Conservation (phyloP, 1,284 basidiomycete species). For the Pseudomicrostroma phylloplanum region DNA sequence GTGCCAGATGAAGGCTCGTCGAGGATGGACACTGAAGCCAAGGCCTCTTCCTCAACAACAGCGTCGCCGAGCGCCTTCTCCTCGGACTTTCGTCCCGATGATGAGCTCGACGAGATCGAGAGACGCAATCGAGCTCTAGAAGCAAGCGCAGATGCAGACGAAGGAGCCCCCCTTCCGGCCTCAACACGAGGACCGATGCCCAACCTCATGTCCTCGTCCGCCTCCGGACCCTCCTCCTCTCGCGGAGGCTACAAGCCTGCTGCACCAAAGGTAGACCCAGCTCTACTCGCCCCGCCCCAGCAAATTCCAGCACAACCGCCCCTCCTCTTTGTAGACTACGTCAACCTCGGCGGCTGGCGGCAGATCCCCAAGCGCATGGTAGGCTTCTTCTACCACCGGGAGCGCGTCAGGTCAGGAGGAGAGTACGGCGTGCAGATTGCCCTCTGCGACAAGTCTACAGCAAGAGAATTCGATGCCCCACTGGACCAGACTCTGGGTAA, state of each 20-base stretch:
- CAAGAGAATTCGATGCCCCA: slow-evolving; percentile 60
- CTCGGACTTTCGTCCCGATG: not conserved
- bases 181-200: slow-evolving; percentile 19
- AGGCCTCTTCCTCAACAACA: slow-evolving; percentile 11
- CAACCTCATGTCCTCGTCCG: not conserved
- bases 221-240: not conserved
- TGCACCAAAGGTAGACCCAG: slow-evolving; percentile 35
- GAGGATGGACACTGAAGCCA: slow-evolving; percentile 21
- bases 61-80: not conserved
- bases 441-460: slow-evolving; percentile 52
- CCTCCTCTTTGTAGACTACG: slow-evolving; percentile 78
- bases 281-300: slow-evolving; percentile 56
- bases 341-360: slow-evolving; percentile 74
- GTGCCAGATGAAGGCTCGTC: slow-evolving; percentile 22
- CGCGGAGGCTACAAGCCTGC: slow-evolving; percentile 4
- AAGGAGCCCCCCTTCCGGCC: not conserved
- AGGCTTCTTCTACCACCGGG: slow-evolving; percentile 86
- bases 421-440: slow-evolving; percentile 75
- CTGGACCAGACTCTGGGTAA: not conserved
- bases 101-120: slow-evolving; percentile 5
- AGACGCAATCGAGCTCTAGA: slow-evolving; percentile 1
- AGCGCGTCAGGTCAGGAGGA: slow-evolving; percentile 69
- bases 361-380: slow-evolving; percentile 84
- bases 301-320: slow-evolving; percentile 72
- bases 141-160: slow-evolving; percentile 5